These are phyloP conservation scores for Davidsoniella virescens DNA, from an alignment of 2,329 filamentous ascomycete species.

Conservation along the genomic window DNA sequence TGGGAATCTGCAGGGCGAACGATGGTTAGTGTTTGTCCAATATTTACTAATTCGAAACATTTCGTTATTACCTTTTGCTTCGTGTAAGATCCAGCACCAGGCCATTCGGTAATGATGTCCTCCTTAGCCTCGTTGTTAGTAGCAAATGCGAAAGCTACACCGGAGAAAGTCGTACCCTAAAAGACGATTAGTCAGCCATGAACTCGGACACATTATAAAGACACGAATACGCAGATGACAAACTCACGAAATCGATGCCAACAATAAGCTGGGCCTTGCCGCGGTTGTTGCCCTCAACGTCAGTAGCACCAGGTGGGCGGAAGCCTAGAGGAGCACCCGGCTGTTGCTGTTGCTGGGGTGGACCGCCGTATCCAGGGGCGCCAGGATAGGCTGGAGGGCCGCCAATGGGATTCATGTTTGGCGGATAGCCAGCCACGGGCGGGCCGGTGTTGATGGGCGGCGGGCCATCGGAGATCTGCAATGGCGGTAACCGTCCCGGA, in stretches of 20 bases:
- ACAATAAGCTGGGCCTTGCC: slow-evolving; percentile 97
- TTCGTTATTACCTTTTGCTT: slow-evolving; percentile 70
- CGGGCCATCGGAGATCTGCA: slow-evolving; percentile 46
- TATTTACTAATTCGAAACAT: too few species aligned
- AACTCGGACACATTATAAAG: neutral
- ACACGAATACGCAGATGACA: neutral
- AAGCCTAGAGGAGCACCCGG: slow-evolving; percentile 16
- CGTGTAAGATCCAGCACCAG: slow-evolving; percentile 88
- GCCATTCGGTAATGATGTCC: slow-evolving; percentile 98
- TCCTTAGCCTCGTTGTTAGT: slow-evolving; percentile 96
- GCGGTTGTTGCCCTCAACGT: slow-evolving; percentile 75
- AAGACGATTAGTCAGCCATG: neutral
- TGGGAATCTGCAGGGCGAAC: slow-evolving; percentile 56
- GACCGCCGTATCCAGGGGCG: slow-evolving; percentile 29
- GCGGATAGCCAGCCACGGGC: slow-evolving; percentile 42
- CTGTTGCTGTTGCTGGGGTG: slow-evolving; percentile 29
- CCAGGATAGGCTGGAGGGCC: slow-evolving; percentile 28
- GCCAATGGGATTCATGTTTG: slow-evolving; percentile 29
- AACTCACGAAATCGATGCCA: slow-evolving; percentile 87
- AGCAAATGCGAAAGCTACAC: slow-evolving; percentile 90
- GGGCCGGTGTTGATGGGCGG: slow-evolving; percentile 51
- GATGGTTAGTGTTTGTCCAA: neutral
- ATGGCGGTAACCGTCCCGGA: slow-evolving; percentile 38
- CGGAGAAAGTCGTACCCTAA: slow-evolving; percentile 92
- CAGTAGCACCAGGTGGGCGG: slow-evolving; percentile 26